Evolutionary conservation across 208 protist species (phyloP).

Genomic region (Leishmania lainsoni): DNA sequence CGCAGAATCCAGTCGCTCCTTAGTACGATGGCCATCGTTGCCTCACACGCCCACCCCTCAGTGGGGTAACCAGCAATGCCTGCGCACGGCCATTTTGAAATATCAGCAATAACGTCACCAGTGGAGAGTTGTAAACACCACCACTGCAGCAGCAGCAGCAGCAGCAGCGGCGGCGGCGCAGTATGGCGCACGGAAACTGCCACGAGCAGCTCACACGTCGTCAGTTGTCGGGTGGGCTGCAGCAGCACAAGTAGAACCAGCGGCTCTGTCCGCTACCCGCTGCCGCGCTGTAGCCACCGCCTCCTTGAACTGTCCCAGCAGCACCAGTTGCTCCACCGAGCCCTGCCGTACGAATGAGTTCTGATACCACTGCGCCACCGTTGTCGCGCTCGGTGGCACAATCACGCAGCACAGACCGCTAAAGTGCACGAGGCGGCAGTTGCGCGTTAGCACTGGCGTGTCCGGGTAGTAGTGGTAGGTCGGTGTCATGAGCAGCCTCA

Average conservation of each 20-base stretch:
- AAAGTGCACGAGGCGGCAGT: constrained; percentile 73
- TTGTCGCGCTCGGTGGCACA: constrained; percentile 32
- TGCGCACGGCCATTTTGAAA: not conserved
- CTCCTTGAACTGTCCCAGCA: constrained; percentile 53
- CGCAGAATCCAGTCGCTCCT: not conserved
- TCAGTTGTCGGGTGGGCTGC: not conserved
- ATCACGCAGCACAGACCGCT: constrained; percentile 74
- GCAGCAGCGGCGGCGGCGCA: not conserved
- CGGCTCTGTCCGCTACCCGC: constrained; percentile 11
- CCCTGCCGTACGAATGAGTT: constrained; percentile 62
- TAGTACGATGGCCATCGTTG: not conserved
- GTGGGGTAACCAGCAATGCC: not conserved
- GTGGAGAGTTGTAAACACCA: not conserved
- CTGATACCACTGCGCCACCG: constrained; percentile 77
- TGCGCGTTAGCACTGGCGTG: constrained; percentile 53
- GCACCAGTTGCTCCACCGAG: constrained; percentile 52
- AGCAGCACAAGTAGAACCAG: not conserved
- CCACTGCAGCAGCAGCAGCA: not conserved
- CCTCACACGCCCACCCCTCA: not conserved
- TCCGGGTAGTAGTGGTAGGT: constrained; percentile 69
- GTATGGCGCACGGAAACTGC: not conserved
- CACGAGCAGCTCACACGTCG: not conserved
- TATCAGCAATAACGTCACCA: not conserved
- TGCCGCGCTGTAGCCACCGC: constrained; percentile 30
- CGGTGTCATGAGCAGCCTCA: constrained; percentile 41